Evolutionary conservation across 768 basidiomycete genomes (phyloP).

Genomic region (Hypsizygus marmoreus): DNA sequence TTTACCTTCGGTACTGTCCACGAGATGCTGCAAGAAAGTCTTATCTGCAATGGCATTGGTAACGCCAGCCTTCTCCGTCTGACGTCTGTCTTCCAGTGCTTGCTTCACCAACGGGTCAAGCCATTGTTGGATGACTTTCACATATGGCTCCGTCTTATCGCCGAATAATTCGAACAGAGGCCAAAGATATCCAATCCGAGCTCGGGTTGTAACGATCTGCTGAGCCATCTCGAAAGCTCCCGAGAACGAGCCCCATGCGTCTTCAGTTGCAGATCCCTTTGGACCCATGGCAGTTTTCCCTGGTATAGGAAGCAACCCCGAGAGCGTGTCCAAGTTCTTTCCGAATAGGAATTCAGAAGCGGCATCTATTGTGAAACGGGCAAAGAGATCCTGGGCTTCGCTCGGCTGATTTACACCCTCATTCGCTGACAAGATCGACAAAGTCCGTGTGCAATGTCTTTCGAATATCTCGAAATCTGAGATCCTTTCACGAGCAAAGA

Average conservation of each 20-base stretch:
- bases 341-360: slow-evolving; percentile 78
- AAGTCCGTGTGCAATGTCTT: slow-evolving; percentile 46
- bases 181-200: slow-evolving; percentile 58
- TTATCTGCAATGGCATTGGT: slow-evolving; percentile 46
- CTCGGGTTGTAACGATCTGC: slow-evolving; percentile 49
- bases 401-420: slow-evolving; percentile 42
- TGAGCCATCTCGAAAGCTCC: slow-evolving; percentile 62
- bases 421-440: slow-evolving; percentile 48
- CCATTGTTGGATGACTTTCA: slow-evolving; percentile 55
- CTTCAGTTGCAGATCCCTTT: slow-evolving; percentile 62
- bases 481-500: slow-evolving; percentile 73
- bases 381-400: slow-evolving; percentile 69
- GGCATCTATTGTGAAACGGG: slow-evolving; percentile 69
- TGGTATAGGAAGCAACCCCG: slow-evolving; percentile 51
- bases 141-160: slow-evolving; percentile 52
- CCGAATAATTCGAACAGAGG: slow-evolving; percentile 59
- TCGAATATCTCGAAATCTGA: slow-evolving; percentile 73
- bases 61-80: slow-evolving; percentile 38
- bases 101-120: slow-evolving; percentile 63
- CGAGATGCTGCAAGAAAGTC: slow-evolving; percentile 69
- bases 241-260: slow-evolving; percentile 63
- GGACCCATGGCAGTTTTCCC: slow-evolving; percentile 47
- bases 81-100: slow-evolving; percentile 49
- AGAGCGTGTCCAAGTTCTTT: slow-evolving; percentile 60
- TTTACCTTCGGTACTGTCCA: slow-evolving; percentile 64